These are phyloP conservation scores for Trichophyton equinum DNA, from an alignment of 2,329 filamentous ascomycete genomes.

Conservation along the genomic window DNA sequence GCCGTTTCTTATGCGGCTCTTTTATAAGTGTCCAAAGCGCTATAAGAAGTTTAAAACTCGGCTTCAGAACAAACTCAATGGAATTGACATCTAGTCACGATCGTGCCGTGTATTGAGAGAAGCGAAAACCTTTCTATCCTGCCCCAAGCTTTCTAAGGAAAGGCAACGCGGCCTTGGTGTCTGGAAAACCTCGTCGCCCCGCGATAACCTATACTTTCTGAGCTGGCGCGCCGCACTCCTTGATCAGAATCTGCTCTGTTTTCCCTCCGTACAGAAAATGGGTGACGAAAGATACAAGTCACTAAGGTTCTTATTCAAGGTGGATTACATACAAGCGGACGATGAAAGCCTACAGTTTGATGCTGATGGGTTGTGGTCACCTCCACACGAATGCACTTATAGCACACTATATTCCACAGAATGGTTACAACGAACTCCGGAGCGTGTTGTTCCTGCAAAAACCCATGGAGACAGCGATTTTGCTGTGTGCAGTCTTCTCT, in stretches of 20 bases:
- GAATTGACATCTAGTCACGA: background rate
- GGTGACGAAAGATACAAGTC: background rate
- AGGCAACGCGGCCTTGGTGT: too few species aligned
- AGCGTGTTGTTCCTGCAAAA: background rate
- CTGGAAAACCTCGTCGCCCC: background rate
- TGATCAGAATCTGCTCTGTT: background rate
- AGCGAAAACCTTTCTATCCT: background rate
- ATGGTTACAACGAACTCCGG: conserved; percentile 10
- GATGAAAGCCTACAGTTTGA: conserved; percentile 4
- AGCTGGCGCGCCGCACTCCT: background rate
- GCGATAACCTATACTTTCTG: background rate
- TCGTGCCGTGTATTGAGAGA: background rate
- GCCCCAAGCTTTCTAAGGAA: background rate
- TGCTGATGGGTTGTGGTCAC: conserved; percentile 2
- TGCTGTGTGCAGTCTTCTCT: conserved; percentile 12
- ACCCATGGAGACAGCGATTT: background rate
- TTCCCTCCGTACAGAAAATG: background rate
- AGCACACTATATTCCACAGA: conserved; percentile 3
- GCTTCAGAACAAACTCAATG: background rate
- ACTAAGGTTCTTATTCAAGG: conserved; percentile 13
- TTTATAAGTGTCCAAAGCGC: background rate
- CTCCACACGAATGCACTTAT: background rate
- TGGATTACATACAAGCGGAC: conserved; percentile 12
- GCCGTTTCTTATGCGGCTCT: background rate
- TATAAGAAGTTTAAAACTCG: background rate